These are phyloP conservation scores for Corynascus novoguineensis DNA, from an alignment of 495 filamentous ascomycete species.

Conservation along the genomic window DNA sequence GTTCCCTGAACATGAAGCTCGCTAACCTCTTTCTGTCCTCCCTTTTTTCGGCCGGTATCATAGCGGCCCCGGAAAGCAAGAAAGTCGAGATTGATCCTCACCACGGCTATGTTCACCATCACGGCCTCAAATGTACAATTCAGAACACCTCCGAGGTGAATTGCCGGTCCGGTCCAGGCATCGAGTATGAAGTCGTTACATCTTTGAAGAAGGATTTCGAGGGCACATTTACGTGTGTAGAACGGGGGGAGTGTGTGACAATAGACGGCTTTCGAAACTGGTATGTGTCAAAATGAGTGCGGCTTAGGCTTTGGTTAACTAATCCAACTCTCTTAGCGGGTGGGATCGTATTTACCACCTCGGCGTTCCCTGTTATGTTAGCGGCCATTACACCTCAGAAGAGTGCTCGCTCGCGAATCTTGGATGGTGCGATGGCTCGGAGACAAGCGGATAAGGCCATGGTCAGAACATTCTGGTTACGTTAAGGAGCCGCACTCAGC, in stretches of 20 bases:
- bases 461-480: too few species aligned
- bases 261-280: not conserved
- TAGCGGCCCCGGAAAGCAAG: not conserved
- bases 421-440: too few species aligned
- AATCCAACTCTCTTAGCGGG: not conserved
- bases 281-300: not conserved
- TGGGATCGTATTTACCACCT: not conserved
- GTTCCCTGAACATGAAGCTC: not conserved
- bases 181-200: not conserved
- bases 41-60: not conserved
- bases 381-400: not conserved
- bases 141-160: not conserved
- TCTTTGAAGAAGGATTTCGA: not conserved
- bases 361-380: not conserved
- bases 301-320: not conserved
- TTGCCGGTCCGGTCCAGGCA: not conserved
- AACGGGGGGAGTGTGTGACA: not conserved
- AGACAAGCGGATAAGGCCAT: too few species aligned
- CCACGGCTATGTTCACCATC: not conserved
- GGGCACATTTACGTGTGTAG: not conserved
- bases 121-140: not conserved
- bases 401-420: too few species aligned
- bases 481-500: too few species aligned
- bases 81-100: not conserved
- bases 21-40: not conserved